Conservation (phyloP, 1,139 yeast species). For the Geotrichum reessii region DNA sequence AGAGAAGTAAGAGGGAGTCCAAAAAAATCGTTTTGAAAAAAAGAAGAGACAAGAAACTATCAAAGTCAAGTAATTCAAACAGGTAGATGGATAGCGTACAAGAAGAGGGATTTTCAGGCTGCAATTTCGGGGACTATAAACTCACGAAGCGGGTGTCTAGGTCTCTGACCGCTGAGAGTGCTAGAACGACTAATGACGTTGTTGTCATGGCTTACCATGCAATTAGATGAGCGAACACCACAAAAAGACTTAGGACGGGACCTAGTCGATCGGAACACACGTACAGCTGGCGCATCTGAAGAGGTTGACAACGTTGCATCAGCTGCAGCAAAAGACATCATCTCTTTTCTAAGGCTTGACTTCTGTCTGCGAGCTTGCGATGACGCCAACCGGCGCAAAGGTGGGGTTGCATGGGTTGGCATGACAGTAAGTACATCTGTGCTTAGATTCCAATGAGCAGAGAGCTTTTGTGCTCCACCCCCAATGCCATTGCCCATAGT, state of each 20-base stretch:
- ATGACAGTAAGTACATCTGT: background rate
- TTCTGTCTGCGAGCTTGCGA: background rate
- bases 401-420: background rate
- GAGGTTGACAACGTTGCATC: background rate
- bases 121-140: background rate
- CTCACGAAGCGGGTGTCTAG: background rate
- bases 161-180: background rate
- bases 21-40: too few relatives aligned
- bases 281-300: background rate
- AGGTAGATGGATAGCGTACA: too few relatives aligned
- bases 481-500: background rate
- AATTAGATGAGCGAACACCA: background rate
- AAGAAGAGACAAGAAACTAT: too few relatives aligned
- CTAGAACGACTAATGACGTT: background rate
- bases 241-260: background rate
- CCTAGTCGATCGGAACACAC: background rate
- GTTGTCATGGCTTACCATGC: background rate
- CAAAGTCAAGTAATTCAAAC: too few relatives aligned
- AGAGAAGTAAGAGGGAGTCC: too few relatives aligned
- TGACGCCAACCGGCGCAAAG: background rate
- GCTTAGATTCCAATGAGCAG: background rate
- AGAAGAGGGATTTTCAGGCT: background rate
- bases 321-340: background rate
- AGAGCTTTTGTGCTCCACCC: background rate
- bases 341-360: background rate